Evolutionary conservation across 192 early-diverging fungal genomes (phyloP).

Genomic region (Backusella mclennaniae): DNA sequence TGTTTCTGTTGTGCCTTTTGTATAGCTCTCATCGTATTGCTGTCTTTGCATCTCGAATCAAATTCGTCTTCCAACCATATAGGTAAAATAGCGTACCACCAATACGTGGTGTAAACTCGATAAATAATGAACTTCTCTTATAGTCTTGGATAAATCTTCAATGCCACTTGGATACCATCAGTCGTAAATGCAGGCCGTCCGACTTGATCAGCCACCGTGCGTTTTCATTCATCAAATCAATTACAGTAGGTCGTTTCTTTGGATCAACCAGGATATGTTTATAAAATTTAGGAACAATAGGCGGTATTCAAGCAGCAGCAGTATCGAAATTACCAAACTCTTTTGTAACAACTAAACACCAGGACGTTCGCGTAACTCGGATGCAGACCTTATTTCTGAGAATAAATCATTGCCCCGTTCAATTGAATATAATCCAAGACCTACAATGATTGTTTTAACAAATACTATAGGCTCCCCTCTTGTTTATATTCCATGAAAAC

Average conservation of each 20-base stretch:
- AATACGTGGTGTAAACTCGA: conserved; percentile 87
- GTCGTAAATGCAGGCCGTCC: background rate
- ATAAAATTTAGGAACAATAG: conserved; percentile 48
- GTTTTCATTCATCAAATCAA: conserved; percentile 62
- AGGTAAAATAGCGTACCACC: conserved; percentile 85
- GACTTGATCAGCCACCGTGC: background rate
- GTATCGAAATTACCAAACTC: conserved; percentile 49
- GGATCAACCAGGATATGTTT: conserved; percentile 63
- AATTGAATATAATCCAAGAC: conserved; percentile 61
- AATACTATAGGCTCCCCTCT: conserved; percentile 56
- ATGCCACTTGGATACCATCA: conserved; percentile 60
- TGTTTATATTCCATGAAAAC: conserved; percentile 51
- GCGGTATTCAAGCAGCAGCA: conserved; percentile 48
- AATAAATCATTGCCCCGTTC: conserved; percentile 29
- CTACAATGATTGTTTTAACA: conserved; percentile 65
- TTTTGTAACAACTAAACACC: conserved; percentile 56
- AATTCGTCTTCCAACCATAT: conserved; percentile 82
- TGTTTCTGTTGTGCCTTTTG: conserved; percentile 28
- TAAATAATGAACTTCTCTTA: conserved; percentile 88
- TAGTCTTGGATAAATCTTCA: conserved; percentile 76
- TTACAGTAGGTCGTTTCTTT: conserved; percentile 66
- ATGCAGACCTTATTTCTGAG: conserved; percentile 41
- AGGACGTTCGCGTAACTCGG: conserved; percentile 60
- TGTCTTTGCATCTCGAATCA: conserved; percentile 29
- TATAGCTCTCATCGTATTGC: conserved; percentile 33